phyloP scores from a whole-genome alignment of 1,139 yeast species.

The Candida sp. region DNA sequence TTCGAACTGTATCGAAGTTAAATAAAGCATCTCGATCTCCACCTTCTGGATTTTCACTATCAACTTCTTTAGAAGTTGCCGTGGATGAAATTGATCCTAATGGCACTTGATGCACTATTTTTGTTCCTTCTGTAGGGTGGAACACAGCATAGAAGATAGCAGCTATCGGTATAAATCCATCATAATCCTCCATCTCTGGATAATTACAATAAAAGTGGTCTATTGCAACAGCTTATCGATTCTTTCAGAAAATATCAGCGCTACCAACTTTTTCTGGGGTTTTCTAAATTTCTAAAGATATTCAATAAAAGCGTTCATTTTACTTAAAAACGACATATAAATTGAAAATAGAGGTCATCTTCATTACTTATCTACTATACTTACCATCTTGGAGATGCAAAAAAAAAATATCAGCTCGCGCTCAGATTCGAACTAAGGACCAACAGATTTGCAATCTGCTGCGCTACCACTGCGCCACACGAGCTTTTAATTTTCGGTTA shows the following conservation, averaged over 20 bases:
- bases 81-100: conserved; percentile 43
- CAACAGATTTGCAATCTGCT: conserved; percentile 91
- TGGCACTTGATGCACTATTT: conserved; percentile 92
- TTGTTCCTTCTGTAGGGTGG: conserved; percentile 95
- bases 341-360: no score
- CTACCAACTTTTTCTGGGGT: not conserved
- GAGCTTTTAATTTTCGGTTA: conserved; percentile 38
- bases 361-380: no score
- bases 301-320: no score
- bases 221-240: not conserved
- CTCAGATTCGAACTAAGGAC: conserved; percentile 87
- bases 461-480: conserved; percentile 92
- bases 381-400: no score
- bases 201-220: not conserved
- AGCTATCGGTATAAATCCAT: conserved; percentile 79
- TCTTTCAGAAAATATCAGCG: not conserved
- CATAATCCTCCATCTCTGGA: conserved; percentile 29
- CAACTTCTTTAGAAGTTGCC: conserved; percentile 8
- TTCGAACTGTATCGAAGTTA: conserved; percentile 82
- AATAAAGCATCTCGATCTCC: conserved; percentile 36
- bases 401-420: conserved; percentile 47
- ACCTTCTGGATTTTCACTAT: conserved; percentile 8
- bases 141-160: conserved; percentile 90
- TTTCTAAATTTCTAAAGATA: no score
- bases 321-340: no score